phyloP scores from a whole-genome alignment of 768 basidiomycete species.

The Lactifluus echinatus region DNA sequence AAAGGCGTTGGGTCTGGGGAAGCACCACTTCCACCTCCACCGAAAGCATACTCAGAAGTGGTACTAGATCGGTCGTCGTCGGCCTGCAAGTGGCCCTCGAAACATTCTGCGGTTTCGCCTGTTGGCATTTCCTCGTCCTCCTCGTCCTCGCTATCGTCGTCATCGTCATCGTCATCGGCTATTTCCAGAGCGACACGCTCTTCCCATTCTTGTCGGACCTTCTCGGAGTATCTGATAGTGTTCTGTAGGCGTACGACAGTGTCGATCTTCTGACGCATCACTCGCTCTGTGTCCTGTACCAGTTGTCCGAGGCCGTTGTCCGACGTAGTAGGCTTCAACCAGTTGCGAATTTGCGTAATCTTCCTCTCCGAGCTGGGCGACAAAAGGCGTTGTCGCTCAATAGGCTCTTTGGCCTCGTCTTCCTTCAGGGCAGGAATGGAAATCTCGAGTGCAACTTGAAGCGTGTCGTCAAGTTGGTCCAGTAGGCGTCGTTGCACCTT shows the following conservation, averaged over 20 bases:
- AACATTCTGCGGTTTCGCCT: constrained; percentile 20
- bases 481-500: constrained; percentile 73
- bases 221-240: constrained; percentile 93
- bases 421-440: constrained; percentile 85
- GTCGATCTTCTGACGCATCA: constrained; percentile 90
- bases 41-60: constrained; percentile 56
- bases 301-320: constrained; percentile 80
- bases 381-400: constrained; percentile 85
- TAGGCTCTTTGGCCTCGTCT: constrained; percentile 83
- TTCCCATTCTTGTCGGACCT: constrained; percentile 96
- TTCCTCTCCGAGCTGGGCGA: constrained; percentile 86
- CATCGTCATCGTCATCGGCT: constrained; percentile 48
- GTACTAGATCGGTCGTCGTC: constrained; percentile 51
- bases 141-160: constrained; percentile 27
- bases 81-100: constrained; percentile 20
- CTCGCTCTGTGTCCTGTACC: constrained; percentile 77
- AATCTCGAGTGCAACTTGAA: constrained; percentile 71
- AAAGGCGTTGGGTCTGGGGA: constrained; percentile 62
- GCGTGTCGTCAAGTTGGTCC: constrained; percentile 79
- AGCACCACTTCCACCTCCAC: constrained; percentile 28
- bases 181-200: constrained; percentile 68
- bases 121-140: constrained; percentile 31
- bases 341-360: constrained; percentile 72
- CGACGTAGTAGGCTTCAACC: constrained; percentile 79
- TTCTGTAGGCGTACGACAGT: constrained; percentile 95